Percentiles rank a stretch among this genome's conserved stretches.
phyloP scores from a whole-genome alignment of 2,329 filamentous ascomycete genomes.

The Celoporthe dispersa region DNA sequence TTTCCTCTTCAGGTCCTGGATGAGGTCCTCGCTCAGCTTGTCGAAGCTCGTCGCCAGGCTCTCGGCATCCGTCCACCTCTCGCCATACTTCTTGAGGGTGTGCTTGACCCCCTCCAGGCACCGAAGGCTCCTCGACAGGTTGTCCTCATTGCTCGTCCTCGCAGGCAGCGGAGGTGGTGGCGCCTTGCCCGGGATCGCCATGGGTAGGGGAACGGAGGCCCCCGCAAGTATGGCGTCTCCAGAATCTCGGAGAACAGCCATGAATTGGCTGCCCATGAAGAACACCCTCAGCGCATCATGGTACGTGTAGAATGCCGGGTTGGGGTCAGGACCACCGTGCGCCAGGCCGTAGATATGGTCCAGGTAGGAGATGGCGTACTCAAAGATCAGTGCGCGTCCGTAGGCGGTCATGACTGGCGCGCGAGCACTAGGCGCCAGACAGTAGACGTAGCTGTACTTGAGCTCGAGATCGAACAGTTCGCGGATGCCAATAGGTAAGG shows the following conservation, averaged over 20 bases:
- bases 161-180: constrained; percentile 59
- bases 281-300: constrained; percentile 86
- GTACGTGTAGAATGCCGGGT: constrained; percentile 77
- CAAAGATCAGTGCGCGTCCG: constrained; percentile 80
- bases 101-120: constrained; percentile 59
- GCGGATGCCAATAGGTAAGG: constrained; percentile 67
- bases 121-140: constrained; percentile 58
- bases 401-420: constrained; percentile 76
- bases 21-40: constrained; percentile 49
- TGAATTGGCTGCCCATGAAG: constrained; percentile 69
- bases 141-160: constrained; percentile 49
- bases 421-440: constrained; percentile 78
- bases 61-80: constrained; percentile 62
- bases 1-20: constrained; percentile 47
- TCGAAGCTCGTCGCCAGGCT: constrained; percentile 60
- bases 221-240: constrained; percentile 61
- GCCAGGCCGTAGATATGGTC: constrained; percentile 73
- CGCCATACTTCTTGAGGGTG: constrained; percentile 60
- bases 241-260: constrained; percentile 63
- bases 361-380: constrained; percentile 83
- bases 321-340: constrained; percentile 58
- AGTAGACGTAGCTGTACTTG: constrained; percentile 89
- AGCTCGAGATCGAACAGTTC: constrained; percentile 85
- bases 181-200: constrained; percentile 50
- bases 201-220: constrained; percentile 48